Conservation (phyloP, 352 stramenopile genomes). For the Globisporangium barbulae region DNA sequence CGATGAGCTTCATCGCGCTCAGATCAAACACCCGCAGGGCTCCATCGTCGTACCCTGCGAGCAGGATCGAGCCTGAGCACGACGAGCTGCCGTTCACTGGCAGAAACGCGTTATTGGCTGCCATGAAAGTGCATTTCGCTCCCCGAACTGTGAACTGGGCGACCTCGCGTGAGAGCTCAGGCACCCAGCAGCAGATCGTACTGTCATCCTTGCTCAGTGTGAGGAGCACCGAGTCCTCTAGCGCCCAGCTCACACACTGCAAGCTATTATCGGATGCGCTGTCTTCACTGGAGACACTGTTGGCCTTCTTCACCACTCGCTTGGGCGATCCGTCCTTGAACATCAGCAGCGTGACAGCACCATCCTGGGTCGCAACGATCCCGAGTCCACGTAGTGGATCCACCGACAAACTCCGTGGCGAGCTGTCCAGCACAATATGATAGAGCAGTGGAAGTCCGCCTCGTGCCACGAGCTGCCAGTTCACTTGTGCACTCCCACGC, state of each 20-base stretch:
- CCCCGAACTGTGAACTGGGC: slow-evolving; percentile 30
- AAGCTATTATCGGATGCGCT: neutral
- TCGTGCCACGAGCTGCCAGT: slow-evolving; percentile 39
- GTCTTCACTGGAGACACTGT: no score
- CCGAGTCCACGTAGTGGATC: slow-evolving; percentile 40
- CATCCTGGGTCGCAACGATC: slow-evolving; percentile 29
- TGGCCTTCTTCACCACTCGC: slow-evolving; percentile 14
- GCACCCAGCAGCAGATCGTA: slow-evolving; percentile 43
- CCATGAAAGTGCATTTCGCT: slow-evolving; percentile 33
- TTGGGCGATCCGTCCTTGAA: slow-evolving; percentile 27
- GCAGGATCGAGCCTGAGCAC: slow-evolving; percentile 21
- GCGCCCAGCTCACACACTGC: slow-evolving; percentile 21
- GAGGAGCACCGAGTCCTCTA: slow-evolving; percentile 34
- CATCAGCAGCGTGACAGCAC: slow-evolving; percentile 22
- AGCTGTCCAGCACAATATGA: slow-evolving; percentile 23
- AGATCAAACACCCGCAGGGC: slow-evolving; percentile 55
- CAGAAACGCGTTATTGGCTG: slow-evolving; percentile 23
- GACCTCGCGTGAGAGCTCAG: slow-evolving; percentile 34
- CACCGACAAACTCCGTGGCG: slow-evolving; percentile 33
- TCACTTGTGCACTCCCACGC: slow-evolving; percentile 28
- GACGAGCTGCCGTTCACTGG: neutral
- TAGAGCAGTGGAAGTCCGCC: slow-evolving; percentile 33
- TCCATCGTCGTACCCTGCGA: slow-evolving; percentile 48
- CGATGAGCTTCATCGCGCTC: slow-evolving; percentile 32
- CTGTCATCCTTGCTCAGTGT: slow-evolving; percentile 21